Evolutionary conservation across 768 basidiomycete genomes (phyloP).

Genomic region (Cyathus striatus): DNA sequence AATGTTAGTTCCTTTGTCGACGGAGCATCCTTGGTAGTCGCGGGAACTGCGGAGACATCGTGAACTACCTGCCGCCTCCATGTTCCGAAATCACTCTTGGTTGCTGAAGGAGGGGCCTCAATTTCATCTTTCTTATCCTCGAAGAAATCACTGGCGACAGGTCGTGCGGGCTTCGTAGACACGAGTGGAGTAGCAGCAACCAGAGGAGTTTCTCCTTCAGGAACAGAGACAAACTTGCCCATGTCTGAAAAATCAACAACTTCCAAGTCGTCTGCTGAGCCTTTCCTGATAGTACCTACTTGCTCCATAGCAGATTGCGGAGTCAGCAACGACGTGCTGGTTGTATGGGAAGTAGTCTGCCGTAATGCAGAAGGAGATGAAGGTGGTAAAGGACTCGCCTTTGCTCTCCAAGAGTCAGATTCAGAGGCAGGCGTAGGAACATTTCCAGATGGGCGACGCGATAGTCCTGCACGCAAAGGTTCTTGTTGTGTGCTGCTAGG

Average conservation of each 20-base stretch:
- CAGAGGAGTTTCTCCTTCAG: conserved; percentile 15
- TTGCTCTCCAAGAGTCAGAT: conserved; percentile 66
- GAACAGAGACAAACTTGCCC: conserved; percentile 56
- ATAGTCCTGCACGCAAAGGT: conserved; percentile 18
- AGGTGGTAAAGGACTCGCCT: conserved; percentile 24
- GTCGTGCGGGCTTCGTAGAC: conserved; percentile 27
- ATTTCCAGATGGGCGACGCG: conserved; percentile 18
- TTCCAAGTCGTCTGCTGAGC: conserved; percentile 60
- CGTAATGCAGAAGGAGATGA: conserved; percentile 23
- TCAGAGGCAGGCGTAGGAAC: conserved; percentile 28
- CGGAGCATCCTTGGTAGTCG: not conserved
- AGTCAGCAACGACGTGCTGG: conserved; percentile 22
- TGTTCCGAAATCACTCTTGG: conserved; percentile 29
- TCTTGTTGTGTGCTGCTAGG: conserved; percentile 13
- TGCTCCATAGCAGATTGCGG: conserved; percentile 34
- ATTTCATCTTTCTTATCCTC: too few relatives aligned
- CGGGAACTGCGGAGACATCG: not conserved
- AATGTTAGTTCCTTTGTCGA: not conserved
- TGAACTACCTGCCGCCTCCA: conserved; percentile 33
- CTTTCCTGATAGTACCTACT: conserved; percentile 38
- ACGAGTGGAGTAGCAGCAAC: conserved; percentile 14
- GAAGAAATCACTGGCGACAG: conserved; percentile 71
- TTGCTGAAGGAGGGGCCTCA: conserved; percentile 9
- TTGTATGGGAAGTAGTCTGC: conserved; percentile 19
- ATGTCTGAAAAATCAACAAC: conserved; percentile 80